Base-by-base conservation (phyloP, 148 eudicot species). In the Pharnaceum exiguum region DNA sequence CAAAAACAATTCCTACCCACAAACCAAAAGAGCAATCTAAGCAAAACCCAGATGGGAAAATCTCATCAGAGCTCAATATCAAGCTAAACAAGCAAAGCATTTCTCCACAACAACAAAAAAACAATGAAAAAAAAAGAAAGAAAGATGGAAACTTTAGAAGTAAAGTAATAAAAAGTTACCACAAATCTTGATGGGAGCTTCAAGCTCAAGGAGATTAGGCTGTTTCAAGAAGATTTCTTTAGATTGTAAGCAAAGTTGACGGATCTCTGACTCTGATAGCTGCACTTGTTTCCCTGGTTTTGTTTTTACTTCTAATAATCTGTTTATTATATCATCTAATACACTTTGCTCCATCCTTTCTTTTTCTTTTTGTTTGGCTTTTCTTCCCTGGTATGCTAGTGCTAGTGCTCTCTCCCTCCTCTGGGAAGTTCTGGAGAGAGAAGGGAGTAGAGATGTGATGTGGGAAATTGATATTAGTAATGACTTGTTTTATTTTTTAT, bases 131-230 rank as follows among this genome's bases (percentile, higher is more conserved):
- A n/a, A n/a, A n/a, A n/a, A n/a, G n/a, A n/a, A n/a, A n/a, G n/a
- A n/a, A n/a, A n/a, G n/a, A n/a, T n/a, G n/a, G n/a, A n/a, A n/a
- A n/a, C n/a, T 51, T 31, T 18, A 11, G 22, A 7, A 38, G 3
- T 28, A 21, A 15, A 32, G 3, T 54, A 3, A 17, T 5, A 33
- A 13, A 17, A 13, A 45, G 6, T 27, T 83, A 89, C 96, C 95
- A 48, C 96, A 89, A 71, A 85, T 79, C 83, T 82, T 82, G 65
- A 89, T 85, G 55, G 96, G 96, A 4, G 94, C 94, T 64, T 89
- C 87, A 71, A 89, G 84, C 40, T 89, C 87, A 38, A 89, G 76
- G 45, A 89, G 79, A 82, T 80, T 83, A 32, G 96, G 94, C 47
- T 89, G 96, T 33, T 69, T 75, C 78, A 85, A 55, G 67, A 89